phyloP scores from a whole-genome alignment of 2,329 filamentous ascomycete species.

The Nannizzia gypsea region DNA sequence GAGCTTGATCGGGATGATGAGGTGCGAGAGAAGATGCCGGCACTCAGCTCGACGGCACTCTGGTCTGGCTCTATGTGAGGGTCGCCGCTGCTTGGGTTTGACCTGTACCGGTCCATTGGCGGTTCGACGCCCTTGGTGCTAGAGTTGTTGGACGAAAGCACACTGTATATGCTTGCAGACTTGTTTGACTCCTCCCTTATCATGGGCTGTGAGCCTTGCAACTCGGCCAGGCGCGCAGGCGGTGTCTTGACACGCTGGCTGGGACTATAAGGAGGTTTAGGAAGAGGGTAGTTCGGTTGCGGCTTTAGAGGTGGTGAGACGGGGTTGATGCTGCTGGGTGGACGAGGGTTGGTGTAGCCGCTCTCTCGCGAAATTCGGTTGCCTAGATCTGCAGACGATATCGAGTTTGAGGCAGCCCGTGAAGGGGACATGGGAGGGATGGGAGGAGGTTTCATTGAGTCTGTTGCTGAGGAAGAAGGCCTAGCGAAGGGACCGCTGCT shows the following conservation, averaged over 20 bases:
- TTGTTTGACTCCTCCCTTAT: not conserved
- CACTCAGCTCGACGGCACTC: not conserved
- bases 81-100: not conserved
- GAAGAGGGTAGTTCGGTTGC: not conserved
- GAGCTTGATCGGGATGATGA: not conserved
- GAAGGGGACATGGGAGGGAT: not conserved
- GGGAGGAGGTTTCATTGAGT: not conserved
- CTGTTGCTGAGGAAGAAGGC: not conserved
- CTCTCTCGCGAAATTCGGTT: not conserved
- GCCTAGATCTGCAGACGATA: not conserved
- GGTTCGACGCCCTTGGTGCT: not conserved
- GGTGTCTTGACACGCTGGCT: not conserved
- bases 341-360: not conserved
- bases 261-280: not conserved
- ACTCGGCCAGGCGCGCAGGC: not conserved
- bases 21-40: not conserved
- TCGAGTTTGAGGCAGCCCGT: not conserved
- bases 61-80: not conserved
- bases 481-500: not conserved
- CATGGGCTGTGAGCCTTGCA: not conserved
- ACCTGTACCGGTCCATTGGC: not conserved
- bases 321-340: not conserved
- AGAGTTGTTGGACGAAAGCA: constrained; percentile 2
- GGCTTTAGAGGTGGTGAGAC: not conserved
- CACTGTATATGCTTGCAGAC: not conserved